These are phyloP conservation scores for Protomyces gravidus DNA, from an alignment of 1,139 yeast genomes.

Conservation along the genomic window DNA sequence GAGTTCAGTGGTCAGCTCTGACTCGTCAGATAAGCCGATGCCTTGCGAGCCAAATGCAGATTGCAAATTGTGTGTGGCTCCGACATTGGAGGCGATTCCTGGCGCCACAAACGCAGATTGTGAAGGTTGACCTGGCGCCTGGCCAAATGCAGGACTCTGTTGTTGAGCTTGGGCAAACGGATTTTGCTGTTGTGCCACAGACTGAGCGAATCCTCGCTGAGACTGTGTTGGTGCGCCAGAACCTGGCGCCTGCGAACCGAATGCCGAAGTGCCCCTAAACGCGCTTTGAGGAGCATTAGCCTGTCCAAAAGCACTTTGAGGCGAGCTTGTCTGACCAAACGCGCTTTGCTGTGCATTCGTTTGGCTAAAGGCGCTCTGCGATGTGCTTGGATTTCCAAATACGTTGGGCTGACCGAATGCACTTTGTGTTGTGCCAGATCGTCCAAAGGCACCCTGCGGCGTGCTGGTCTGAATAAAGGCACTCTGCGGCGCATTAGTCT, in stretches of 20 bases:
- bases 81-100: not conserved
- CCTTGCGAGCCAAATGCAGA: not conserved
- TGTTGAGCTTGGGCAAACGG: not conserved
- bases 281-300: not conserved
- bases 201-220: not conserved
- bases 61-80: too few relatives aligned
- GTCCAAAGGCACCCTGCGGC: not conserved
- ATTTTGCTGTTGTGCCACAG: not conserved
- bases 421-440: not conserved
- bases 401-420: not conserved
- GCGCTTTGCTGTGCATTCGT: not conserved
- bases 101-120: not conserved
- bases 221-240: not conserved
- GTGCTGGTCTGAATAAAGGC: not conserved
- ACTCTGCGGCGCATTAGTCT: too few relatives aligned
- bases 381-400: not conserved
- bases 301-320: not conserved
- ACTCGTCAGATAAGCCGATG: not conserved
- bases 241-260: not conserved
- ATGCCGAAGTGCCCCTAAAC: not conserved
- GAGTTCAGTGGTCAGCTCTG: not conserved
- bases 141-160: not conserved
- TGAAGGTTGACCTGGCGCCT: not conserved
- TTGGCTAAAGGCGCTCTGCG: not conserved
- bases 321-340: not conserved